Conservation (phyloP, 2,329 filamentous ascomycete species). For the Mycogone perniciosa region DNA sequence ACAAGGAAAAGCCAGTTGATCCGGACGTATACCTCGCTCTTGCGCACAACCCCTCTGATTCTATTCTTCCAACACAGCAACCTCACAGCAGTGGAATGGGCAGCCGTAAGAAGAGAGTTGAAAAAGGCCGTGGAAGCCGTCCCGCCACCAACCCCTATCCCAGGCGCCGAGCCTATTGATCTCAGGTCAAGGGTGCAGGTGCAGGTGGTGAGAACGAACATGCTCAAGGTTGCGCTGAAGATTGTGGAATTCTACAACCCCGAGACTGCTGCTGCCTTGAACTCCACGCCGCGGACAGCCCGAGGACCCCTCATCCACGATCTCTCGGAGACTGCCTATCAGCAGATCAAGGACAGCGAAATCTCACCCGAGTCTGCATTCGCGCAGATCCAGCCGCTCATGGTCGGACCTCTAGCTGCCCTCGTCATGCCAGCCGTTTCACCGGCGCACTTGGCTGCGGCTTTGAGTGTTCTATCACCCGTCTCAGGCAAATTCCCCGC, state of each 20-base stretch:
- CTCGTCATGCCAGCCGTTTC: constrained; percentile 77
- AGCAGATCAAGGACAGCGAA: constrained; percentile 36
- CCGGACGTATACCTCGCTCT: constrained; percentile 78
- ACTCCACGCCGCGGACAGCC: constrained; percentile 24
- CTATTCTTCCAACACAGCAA: constrained; percentile 74
- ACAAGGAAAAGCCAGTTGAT: constrained; percentile 84
- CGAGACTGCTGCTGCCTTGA: constrained; percentile 30
- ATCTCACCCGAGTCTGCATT: constrained; percentile 37
- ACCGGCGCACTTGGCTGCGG: constrained; percentile 75
- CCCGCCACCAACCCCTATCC: constrained; percentile 22
- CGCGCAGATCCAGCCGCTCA: constrained; percentile 62
- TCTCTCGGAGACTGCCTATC: constrained; percentile 47
- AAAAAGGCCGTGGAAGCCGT: constrained; percentile 39
- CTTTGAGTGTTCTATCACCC: constrained; percentile 71
- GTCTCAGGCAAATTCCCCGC: constrained; percentile 67
- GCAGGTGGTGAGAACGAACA: constrained; percentile 80
- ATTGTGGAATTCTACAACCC: constrained; percentile 77
- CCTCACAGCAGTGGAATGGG: constrained; percentile 59
- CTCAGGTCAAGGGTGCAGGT: constrained; percentile 62
- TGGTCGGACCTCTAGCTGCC: constrained; percentile 75
- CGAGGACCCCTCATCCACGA: constrained; percentile 40
- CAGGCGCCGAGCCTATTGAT: constrained; percentile 30
- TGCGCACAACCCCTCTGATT: constrained; percentile 78
- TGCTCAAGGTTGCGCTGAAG: constrained; percentile 78
- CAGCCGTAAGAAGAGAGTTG: constrained; percentile 38